phyloP scores from a whole-genome alignment of 1,139 yeast species.

The Arxiozyma bovina region DNA sequence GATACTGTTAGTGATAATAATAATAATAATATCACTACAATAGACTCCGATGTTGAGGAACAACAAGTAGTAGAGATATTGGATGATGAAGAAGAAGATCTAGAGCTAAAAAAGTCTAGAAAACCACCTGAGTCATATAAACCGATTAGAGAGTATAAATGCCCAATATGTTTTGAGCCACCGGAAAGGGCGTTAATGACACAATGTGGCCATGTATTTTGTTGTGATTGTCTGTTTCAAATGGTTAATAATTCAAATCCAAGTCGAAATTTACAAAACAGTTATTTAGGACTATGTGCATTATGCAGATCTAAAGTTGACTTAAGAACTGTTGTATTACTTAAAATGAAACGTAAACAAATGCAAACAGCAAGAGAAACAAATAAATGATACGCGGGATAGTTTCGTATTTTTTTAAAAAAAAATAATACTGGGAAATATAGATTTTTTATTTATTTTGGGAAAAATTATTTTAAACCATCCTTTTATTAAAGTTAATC shows the following conservation, averaged over 20 bases:
- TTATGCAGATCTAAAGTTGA: slow-evolving; percentile 39
- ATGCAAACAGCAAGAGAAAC: slow-evolving; percentile 9
- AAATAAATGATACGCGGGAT: neutral
- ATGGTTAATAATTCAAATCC: slow-evolving; percentile 38
- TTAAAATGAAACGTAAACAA: slow-evolving; percentile 29
- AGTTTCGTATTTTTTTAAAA: too few relatives aligned
- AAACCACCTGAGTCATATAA: slow-evolving; percentile 15
- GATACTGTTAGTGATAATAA: neutral
- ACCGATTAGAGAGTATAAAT: slow-evolving; percentile 33
- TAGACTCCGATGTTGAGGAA: slow-evolving; percentile 10
- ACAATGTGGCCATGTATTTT: slow-evolving; percentile 49
- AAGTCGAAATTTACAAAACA: slow-evolving; percentile 16
- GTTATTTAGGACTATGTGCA: slow-evolving; percentile 39
- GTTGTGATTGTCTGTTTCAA: slow-evolving; percentile 42
- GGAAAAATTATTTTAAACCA: too few relatives aligned
- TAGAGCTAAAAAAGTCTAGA: slow-evolving; percentile 7
- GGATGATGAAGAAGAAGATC: slow-evolving; percentile 16
- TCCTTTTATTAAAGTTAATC: too few relatives aligned
- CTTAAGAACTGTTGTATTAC: slow-evolving; percentile 29
- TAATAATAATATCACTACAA: neutral
- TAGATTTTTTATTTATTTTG: too few relatives aligned
- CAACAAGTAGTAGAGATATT: slow-evolving; percentile 29
- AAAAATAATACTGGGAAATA: too few relatives aligned
- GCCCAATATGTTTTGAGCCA: slow-evolving; percentile 48
- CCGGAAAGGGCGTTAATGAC: slow-evolving; percentile 40